phyloP scores from a whole-genome alignment of 345 rosid species.

The Linum lewisii region DNA sequence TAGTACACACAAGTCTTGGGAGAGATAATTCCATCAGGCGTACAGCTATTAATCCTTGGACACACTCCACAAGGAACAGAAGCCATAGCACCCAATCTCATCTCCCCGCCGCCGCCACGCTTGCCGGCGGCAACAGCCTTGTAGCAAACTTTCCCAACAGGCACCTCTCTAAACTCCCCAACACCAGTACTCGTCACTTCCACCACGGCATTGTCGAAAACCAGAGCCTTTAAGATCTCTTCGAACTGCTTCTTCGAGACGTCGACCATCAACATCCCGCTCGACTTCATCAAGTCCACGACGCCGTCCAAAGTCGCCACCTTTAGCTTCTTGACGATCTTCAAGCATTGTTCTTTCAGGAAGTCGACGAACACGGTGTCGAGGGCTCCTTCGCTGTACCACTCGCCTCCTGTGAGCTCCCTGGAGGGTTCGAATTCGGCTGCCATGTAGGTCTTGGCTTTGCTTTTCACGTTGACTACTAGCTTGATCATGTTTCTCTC shows the following conservation, averaged over 20 bases:
- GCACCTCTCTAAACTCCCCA: conserved; percentile 40
- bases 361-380: conserved; percentile 31
- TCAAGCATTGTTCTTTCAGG: conserved; percentile 33
- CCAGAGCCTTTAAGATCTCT: conserved; percentile 56
- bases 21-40: conserved; percentile 61
- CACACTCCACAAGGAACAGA: conserved; percentile 80
- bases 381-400: conserved; percentile 61
- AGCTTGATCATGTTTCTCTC: conserved; percentile 46
- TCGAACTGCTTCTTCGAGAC: conserved; percentile 33
- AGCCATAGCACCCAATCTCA: conserved; percentile 43
- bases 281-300: conserved; percentile 23
- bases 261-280: conserved; percentile 22
- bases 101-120: conserved; percentile 27
- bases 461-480: conserved; percentile 50
- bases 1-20: conserved; percentile 54
- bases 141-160: conserved; percentile 45
- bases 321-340: conserved; percentile 21
- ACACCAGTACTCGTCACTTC: conserved; percentile 57
- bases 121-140: conserved; percentile 17
- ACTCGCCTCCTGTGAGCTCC: conserved; percentile 69
- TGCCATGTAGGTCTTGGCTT: conserved; percentile 44
- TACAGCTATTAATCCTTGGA: conserved; percentile 47
- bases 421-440: conserved; percentile 53
- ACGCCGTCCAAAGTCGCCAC: conserved; percentile 48
- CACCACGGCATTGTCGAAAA: conserved; percentile 50